Conservation (phyloP, 2,329 filamentous ascomycete species). For the Fusarium sp. region DNA sequence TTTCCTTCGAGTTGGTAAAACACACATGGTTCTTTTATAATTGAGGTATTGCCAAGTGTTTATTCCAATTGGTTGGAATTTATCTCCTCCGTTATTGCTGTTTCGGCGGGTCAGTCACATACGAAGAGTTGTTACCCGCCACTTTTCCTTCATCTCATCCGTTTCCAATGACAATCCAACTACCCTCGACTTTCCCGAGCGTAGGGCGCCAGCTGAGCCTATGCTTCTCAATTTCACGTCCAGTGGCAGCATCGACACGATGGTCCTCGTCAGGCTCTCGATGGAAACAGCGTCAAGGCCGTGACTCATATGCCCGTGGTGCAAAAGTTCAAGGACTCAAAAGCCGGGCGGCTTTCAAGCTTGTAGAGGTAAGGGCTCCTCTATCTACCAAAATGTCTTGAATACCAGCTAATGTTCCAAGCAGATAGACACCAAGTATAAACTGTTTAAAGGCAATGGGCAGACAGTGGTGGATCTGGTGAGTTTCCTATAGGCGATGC, state of each 20-base stretch:
- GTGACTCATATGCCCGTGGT: constrained; percentile 77
- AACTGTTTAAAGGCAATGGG: constrained; percentile 75
- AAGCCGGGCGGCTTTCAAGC: constrained; percentile 92
- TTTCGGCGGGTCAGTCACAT: neutral
- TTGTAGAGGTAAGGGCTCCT: constrained; percentile 74
- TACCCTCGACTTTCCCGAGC: neutral
- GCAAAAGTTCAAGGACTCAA: constrained; percentile 85
- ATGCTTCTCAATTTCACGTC: neutral
- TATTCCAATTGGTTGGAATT: neutral
- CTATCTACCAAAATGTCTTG: too few species aligned
- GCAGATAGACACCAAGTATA: constrained; percentile 85
- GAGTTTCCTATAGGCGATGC: constrained; percentile 45
- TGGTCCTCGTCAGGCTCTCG: constrained; percentile 71
- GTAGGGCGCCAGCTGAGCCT: neutral
- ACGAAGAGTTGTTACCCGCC: neutral
- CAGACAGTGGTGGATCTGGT: constrained; percentile 93
- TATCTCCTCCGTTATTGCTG: neutral
- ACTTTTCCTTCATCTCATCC: neutral
- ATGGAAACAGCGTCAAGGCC: constrained; percentile 85
- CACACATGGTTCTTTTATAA: neutral
- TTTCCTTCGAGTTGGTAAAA: neutral
- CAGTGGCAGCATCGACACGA: constrained; percentile 3
- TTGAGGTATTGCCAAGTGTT: neutral
- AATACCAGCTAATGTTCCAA: neutral
- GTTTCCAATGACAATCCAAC: constrained; percentile 11